Base-by-base conservation (phyloP, 495 filamentous ascomycete genomes). In the Penicillium paxilli region DNA sequence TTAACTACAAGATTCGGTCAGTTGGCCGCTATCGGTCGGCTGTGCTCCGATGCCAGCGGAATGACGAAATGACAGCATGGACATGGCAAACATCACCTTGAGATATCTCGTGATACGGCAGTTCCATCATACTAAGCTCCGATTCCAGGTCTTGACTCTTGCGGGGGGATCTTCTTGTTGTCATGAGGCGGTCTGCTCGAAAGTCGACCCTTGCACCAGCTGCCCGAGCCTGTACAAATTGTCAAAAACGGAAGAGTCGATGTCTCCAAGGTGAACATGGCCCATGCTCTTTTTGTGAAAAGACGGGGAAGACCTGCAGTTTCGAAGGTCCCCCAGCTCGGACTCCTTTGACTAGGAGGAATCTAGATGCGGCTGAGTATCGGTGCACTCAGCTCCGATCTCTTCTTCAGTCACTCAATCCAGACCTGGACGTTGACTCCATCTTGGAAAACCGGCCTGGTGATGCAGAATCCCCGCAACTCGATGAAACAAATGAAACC, bases 331-430 rank as follows among this genome's bases (percentile, higher is more conserved):
- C 56, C 5, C 64, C 58, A 1, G 51, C 48, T 5, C 60, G 64
- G 3, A 67, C 61, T 1, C 58, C 64, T 6, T 37, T 67, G 46
- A 67, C 64, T 1, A 37, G 64, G 10, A 67, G 54, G 20, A 67
- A 67, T 32, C 54, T 67, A 16, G 64, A 67, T 52, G 49, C 25
- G 0, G 20, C 48, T 10, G 61, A 67, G 32, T 20, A 11, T 26
- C 64, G 61, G 10, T 64, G 61, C 30, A 10, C 51, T 20, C 17
- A 21, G 19, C 32, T 62, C 14, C 35, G 46, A 35, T 37, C 41
- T 1, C 45, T 66, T 1, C 19, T 66, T 8, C 51, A 32, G 8
- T 45, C 25, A 20, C 26, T 66, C 0, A 54, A 60, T 22, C 63
- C 63, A 0, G 54, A 60, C 16, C 0, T 66, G 8, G 52, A 66